A percentile compares a stretch with the other conserved stretches of the same genome.
Conservation (phyloP, 2,329 filamentous ascomycete genomes). For the Metarhizium anisopliae region DNA sequence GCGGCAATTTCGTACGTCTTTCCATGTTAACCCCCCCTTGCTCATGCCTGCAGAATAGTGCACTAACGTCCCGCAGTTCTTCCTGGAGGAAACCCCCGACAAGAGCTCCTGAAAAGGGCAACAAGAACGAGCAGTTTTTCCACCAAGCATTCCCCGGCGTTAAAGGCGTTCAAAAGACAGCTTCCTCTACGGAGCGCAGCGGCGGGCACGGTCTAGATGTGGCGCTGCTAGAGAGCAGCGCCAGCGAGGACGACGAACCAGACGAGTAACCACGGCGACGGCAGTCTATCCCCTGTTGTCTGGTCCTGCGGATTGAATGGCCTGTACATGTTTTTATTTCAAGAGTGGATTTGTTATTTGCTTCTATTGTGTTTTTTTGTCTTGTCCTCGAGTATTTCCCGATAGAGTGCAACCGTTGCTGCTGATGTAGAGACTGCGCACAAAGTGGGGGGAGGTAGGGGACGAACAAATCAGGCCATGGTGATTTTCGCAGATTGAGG, state of each 20-base stretch:
- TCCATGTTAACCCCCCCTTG: neutral
- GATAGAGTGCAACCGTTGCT: neutral
- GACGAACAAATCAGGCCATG: neutral
- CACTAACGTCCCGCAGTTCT: slow-evolving; percentile 56
- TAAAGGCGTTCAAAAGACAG: slow-evolving; percentile 28
- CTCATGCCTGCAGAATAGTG: neutral
- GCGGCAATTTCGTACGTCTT: slow-evolving; percentile 78
- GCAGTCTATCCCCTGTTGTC: slow-evolving; percentile 59
- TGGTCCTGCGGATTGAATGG: slow-evolving; percentile 40
- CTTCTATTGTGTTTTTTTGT: neutral
- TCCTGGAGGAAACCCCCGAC: slow-evolving; percentile 68
- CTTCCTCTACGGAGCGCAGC: slow-evolving; percentile 18
- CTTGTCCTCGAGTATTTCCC: neutral
- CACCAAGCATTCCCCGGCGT: slow-evolving; percentile 32
- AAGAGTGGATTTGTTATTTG: neutral
- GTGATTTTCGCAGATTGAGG: slow-evolving; percentile 39
- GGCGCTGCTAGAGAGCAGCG: slow-evolving; percentile 36
- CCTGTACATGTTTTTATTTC: slow-evolving; percentile 5
- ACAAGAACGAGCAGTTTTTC: slow-evolving; percentile 18
- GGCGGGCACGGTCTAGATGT: slow-evolving; percentile 20
- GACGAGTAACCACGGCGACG: slow-evolving; percentile 51
- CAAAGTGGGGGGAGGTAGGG: neutral
- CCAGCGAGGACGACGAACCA: slow-evolving; percentile 57
- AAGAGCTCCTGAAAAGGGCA: slow-evolving; percentile 52
- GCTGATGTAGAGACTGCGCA: neutral